Evolutionary conservation across 2,329 filamentous ascomycete species (phyloP), one percentile per base, ranked within the genome.

Genomic region (Colletotrichum siamense): DNA sequence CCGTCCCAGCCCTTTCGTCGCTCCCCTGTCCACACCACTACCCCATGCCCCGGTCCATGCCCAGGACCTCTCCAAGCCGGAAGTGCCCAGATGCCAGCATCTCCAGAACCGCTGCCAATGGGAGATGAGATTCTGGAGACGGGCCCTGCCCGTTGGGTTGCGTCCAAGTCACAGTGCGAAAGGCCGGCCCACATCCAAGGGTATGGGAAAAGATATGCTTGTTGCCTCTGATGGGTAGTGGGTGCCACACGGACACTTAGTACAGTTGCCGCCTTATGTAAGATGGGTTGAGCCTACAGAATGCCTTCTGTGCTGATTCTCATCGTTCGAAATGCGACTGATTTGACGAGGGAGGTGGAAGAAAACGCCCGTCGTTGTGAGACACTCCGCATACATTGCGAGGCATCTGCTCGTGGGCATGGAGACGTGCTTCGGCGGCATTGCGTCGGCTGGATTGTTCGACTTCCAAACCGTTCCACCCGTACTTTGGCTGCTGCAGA

Each of bases 101-200:
- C 63, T 73, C n/a, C 34, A 36, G n/a, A 34, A 55, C 39, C 32
- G 22, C 39, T 64, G 34, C 73, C 69, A 76, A 73, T 76, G 39
- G 22, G 63, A 55, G 15, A 9, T 39, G 22, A 12, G 62, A 64
- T 16, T 26, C 15, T 52, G 28, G 13, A 34, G 68, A 30, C 34
- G n/a, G 28, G 39, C 30, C 73, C 69, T 73, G 69, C 72, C 73
- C 59, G n/a, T 73, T 52, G 63, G 73, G 63, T 73, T 32, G 63
- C 73, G 55, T 22, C 28, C 57, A 44, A 32, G 55, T n/a, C 65
- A 73, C 73, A 76, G 73, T 73, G 57, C 63, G 73, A 73, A 32
- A 62, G 36, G 8, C 18, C n/a, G 26, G n/a, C 22, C 62, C n/a
- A 61, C 62, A 36, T 63, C 63, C n/a, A 30, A 62, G 39, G 69